A percentile compares a stretch with the other conserved stretches of the same genome.
Evolutionary conservation across 345 rosid genomes (phyloP).

Genomic region (Hevea brasiliensis): DNA sequence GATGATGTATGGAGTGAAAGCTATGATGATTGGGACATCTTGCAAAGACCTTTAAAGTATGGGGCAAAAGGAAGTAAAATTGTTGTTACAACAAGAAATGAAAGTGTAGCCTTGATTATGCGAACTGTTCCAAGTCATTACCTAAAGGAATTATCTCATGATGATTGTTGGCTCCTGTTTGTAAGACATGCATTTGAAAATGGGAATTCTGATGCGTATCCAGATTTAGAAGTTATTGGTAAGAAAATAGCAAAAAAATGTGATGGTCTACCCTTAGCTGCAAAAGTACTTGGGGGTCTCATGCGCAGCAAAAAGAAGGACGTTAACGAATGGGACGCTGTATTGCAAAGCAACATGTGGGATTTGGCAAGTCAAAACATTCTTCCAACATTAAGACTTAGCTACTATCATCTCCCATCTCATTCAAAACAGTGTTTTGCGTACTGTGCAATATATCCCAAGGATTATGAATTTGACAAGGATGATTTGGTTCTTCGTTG

Average conservation of each 20-base stretch:
- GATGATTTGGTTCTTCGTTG: background rate
- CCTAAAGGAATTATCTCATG: background rate
- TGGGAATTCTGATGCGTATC: background rate
- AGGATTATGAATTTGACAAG: background rate
- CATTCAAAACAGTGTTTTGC: background rate
- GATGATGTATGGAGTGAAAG: background rate
- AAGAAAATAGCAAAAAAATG: background rate
- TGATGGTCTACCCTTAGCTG: background rate
- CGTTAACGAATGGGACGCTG: background rate
- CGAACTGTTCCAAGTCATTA: background rate
- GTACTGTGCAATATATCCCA: background rate
- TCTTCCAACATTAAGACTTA: background rate
- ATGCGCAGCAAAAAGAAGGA: background rate
- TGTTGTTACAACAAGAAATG: background rate
- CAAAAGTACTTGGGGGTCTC: constrained; percentile 1
- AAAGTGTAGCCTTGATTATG: background rate
- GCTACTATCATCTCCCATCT: background rate
- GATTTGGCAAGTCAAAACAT: background rate
- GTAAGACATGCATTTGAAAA: background rate
- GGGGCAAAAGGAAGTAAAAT: background rate
- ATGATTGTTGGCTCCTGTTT: background rate
- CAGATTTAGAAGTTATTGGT: background rate
- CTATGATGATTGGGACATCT: background rate
- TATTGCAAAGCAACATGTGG: background rate
- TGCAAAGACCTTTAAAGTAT: background rate